Evolutionary conservation across 2,329 filamentous ascomycete genomes (phyloP).

Genomic region (Alternaria rosae): DNA sequence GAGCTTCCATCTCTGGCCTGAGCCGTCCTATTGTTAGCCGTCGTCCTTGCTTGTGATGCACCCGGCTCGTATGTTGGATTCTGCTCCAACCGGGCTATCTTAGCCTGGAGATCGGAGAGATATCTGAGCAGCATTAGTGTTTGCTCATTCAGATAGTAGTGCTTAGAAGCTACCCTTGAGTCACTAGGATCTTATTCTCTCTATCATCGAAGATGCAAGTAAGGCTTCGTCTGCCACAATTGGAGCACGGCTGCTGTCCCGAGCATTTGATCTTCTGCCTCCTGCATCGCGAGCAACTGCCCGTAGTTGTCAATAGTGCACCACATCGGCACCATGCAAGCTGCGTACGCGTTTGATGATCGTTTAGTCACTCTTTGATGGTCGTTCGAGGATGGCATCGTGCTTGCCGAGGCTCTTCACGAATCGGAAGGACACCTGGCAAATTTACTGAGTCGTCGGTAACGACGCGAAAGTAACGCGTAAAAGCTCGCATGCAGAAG

Average conservation of each 20-base stretch:
- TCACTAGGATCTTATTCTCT: conserved; percentile 43
- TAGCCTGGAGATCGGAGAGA: conserved; percentile 35
- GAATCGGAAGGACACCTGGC: background rate
- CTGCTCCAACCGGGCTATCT: conserved; percentile 28
- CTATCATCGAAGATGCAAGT: conserved; percentile 40
- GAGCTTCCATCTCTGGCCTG: conserved; percentile 6
- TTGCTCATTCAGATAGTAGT: background rate
- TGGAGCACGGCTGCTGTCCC: conserved; percentile 40
- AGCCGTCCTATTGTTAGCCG: conserved; percentile 4
- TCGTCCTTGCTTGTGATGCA: background rate
- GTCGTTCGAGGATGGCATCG: conserved; percentile 32
- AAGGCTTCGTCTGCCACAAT: conserved; percentile 36
- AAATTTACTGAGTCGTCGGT: background rate
- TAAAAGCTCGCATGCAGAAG: background rate
- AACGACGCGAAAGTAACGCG: background rate
- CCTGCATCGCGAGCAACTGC: conserved; percentile 39
- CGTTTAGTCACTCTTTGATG: conserved; percentile 34
- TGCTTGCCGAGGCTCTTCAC: background rate
- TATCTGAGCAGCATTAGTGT: conserved; percentile 24
- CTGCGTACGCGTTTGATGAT: conserved; percentile 32
- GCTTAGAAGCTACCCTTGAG: conserved; percentile 28
- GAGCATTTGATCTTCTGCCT: conserved; percentile 45
- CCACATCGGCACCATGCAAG: background rate
- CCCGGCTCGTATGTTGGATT: background rate
- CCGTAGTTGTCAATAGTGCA: conserved; percentile 1